Percentiles rank a stretch among this genome's conserved stretches.
These are phyloP conservation scores for Pleoardoris graminearum DNA, from an alignment of 2,329 filamentous ascomycete genomes.

Conservation along the genomic window DNA sequence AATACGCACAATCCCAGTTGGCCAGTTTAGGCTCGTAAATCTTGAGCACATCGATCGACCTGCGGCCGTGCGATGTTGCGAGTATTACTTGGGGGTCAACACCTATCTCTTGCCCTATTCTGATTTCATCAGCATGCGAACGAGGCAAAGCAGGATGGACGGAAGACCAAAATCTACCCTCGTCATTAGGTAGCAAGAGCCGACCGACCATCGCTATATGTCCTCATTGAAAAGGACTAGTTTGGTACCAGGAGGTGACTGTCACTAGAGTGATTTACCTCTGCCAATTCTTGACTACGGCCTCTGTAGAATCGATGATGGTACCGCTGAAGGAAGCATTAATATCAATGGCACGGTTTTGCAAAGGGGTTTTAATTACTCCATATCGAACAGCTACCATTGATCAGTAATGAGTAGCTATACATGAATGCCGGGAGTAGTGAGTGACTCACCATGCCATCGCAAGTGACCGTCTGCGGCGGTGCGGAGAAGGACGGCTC, in stretches of 20 bases:
- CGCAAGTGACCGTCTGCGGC: conserved; percentile 45
- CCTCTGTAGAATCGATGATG: conserved; percentile 78
- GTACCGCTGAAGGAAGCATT: conserved; percentile 65
- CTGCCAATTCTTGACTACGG: conserved; percentile 78
- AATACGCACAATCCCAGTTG: conserved; percentile 83
- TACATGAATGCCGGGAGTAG: background rate
- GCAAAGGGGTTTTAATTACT: conserved; percentile 16
- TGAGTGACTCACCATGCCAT: conserved; percentile 46
- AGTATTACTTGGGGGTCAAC: conserved; percentile 84
- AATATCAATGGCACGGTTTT: conserved; percentile 8
- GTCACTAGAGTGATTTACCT: conserved; percentile 57
- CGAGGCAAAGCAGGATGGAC: background rate
- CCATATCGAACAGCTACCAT: conserved; percentile 38
- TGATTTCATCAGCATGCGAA: conserved; percentile 40
- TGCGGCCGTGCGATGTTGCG: conserved; percentile 85
- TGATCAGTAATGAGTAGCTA: too few relatives aligned
- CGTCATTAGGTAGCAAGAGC: background rate
- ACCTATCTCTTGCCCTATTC: conserved; percentile 80
- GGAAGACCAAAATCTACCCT: background rate
- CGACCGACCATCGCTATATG: too few relatives aligned
- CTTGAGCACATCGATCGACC: conserved; percentile 83
- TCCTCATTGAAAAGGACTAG: too few relatives aligned
- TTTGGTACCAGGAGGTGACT: too few relatives aligned
- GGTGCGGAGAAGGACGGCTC: conserved; percentile 48
- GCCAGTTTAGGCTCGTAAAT: conserved; percentile 82